Evolutionary conservation across 495 filamentous ascomycete species (phyloP).

Genomic region (Penicillium roqueforti): DNA sequence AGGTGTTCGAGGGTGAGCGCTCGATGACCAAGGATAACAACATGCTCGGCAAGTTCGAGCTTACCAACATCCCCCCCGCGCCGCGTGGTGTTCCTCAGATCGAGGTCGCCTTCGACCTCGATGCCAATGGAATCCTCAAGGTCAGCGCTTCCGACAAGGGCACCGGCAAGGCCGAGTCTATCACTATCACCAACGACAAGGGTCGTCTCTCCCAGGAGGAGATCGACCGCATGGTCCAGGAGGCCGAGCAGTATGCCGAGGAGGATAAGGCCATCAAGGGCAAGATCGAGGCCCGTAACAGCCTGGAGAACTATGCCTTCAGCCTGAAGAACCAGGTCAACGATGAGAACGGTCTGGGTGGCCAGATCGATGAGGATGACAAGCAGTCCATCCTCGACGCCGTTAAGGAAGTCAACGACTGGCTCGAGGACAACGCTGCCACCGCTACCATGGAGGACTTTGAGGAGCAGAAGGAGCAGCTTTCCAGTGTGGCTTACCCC

Average conservation of each 20-base stretch:
- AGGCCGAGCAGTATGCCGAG: slow-evolving; percentile 97
- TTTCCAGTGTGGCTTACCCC: slow-evolving; percentile 92
- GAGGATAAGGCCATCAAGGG: slow-evolving; percentile 97
- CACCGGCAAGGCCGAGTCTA: slow-evolving; percentile 92
- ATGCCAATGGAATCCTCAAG: slow-evolving; percentile 97
- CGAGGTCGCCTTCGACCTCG: slow-evolving; percentile 94
- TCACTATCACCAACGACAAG: slow-evolving; percentile 98
- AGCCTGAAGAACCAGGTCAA: slow-evolving; percentile 98
- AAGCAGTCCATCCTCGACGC: slow-evolving; percentile 96
- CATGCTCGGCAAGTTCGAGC: slow-evolving; percentile 94
- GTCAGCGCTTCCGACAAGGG: slow-evolving; percentile 95
- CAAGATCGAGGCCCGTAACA: slow-evolving; percentile 93
- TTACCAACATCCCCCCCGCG: slow-evolving; percentile 89
- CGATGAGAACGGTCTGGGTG: slow-evolving; percentile 93
- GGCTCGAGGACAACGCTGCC: slow-evolving; percentile 93
- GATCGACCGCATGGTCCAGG: slow-evolving; percentile 95
- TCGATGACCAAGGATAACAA: slow-evolving; percentile 97
- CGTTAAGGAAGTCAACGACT: slow-evolving; percentile 95
- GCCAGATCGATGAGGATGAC: slow-evolving; percentile 98
- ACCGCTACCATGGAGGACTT: slow-evolving; percentile 90
- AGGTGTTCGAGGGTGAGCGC: slow-evolving; percentile 96
- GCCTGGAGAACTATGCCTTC: slow-evolving; percentile 95
- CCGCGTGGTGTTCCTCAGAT: slow-evolving; percentile 97
- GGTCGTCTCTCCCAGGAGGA: slow-evolving; percentile 92
- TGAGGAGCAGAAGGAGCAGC: slow-evolving; percentile 99